Conservation (phyloP, 228 moss, liverwort and hornwort species). For the Sphagnum fallax region DNA sequence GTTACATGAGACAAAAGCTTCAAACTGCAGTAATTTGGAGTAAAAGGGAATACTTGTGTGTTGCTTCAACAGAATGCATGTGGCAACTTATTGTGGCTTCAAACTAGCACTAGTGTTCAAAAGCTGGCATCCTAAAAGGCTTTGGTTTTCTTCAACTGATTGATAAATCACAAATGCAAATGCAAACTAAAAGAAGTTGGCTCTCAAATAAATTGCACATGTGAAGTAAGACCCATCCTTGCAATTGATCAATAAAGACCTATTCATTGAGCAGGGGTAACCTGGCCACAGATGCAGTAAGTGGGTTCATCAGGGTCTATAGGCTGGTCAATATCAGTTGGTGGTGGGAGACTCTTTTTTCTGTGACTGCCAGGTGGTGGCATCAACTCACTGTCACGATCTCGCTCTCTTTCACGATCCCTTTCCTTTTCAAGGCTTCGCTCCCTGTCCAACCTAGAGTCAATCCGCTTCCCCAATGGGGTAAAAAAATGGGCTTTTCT, state of each 20-base stretch:
- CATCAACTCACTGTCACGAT: slow-evolving; percentile 92
- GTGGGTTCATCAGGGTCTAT: slow-evolving; percentile 97
- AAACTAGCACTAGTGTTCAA: too few relatives aligned
- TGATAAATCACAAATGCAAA: neutral
- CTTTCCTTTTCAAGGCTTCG: slow-evolving; percentile 39
- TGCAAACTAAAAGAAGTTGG: neutral
- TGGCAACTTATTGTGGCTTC: too few relatives aligned
- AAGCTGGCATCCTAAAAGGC: too few relatives aligned
- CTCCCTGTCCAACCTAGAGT: slow-evolving; percentile 66
- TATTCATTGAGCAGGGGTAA: slow-evolving; percentile 9
- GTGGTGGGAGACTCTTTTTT: slow-evolving; percentile 89
- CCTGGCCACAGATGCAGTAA: slow-evolving; percentile 99
- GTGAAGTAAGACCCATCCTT: neutral
- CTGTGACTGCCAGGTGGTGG: slow-evolving; percentile 94
- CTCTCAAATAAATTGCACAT: neutral
- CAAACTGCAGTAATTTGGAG: too few relatives aligned
- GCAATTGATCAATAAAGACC: neutral
- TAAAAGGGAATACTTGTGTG: too few relatives aligned
- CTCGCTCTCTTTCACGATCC: slow-evolving; percentile 81
- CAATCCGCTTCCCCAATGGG: slow-evolving; percentile 85
- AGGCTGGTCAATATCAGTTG: slow-evolving; percentile 94
- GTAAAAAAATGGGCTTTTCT: slow-evolving; percentile 85
- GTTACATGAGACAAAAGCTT: too few relatives aligned
- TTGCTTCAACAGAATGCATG: too few relatives aligned
- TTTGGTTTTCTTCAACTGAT: neutral